Evolutionary conservation across 371 early-diverging fungal species (phyloP).

Genomic region (Haplosporangium sp.): DNA sequence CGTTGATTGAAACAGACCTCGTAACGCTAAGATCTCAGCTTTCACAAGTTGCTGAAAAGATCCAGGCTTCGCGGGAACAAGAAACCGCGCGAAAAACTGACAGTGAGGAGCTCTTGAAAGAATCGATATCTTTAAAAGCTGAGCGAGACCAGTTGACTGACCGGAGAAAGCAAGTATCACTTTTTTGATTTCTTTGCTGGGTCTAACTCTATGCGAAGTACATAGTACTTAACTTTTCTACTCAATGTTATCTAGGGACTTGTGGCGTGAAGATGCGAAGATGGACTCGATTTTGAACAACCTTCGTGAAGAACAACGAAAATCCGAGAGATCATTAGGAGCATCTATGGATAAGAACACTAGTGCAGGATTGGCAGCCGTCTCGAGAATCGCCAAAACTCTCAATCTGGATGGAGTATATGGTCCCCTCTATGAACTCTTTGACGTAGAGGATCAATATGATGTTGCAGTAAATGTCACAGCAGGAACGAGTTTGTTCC

Average conservation of each 20-base stretch:
- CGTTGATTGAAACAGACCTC: conserved; percentile 13
- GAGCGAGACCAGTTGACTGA: conserved; percentile 78
- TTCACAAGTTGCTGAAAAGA: conserved; percentile 51
- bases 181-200: not conserved
- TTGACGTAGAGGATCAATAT: conserved; percentile 87
- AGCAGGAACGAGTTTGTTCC: conserved; percentile 93
- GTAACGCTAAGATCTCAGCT: conserved; percentile 14
- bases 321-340: conserved; percentile 78
- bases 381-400: conserved; percentile 73
- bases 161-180: conserved; percentile 69
- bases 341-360: conserved; percentile 86
- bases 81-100: conserved; percentile 57
- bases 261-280: conserved; percentile 94
- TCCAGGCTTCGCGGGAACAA: conserved; percentile 60
- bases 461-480: conserved; percentile 92
- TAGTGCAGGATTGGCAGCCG: conserved; percentile 78
- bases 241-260: conserved; percentile 42
- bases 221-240: not conserved
- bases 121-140: conserved; percentile 55
- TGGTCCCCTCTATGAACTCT: conserved; percentile 94
- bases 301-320: conserved; percentile 79
- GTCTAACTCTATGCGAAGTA: not conserved
- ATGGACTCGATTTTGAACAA: conserved; percentile 76
- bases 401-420: conserved; percentile 81
- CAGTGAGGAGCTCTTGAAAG: conserved; percentile 50